phyloP scores from a whole-genome alignment of 1,284 basidiomycete genomes.

The Erythrobasidium hasegawianum region DNA sequence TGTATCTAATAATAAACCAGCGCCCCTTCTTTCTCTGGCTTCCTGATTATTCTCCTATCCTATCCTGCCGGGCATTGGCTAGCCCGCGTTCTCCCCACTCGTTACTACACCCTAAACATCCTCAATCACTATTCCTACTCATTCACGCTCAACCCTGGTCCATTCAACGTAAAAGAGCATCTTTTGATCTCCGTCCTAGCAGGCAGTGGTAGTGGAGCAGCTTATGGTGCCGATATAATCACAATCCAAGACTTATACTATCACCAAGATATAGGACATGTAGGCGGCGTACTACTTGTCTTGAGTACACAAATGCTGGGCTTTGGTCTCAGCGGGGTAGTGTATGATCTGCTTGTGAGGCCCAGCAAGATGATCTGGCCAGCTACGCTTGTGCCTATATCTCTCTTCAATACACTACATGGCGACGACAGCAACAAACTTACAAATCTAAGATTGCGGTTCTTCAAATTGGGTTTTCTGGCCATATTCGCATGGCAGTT shows the following conservation, averaged over 20 bases:
- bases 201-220: conserved; percentile 40
- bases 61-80: conserved; percentile 33
- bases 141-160: conserved; percentile 52
- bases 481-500: conserved; percentile 46
- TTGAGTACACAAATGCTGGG: conserved; percentile 57
- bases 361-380: conserved; percentile 48
- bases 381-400: conserved; percentile 47
- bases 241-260: conserved; percentile 47
- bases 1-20: conserved; percentile 44
- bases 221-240: conserved; percentile 48
- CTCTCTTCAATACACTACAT: conserved; percentile 49
- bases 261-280: conserved; percentile 44
- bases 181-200: conserved; percentile 44
- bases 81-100: conserved; percentile 23
- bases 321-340: conserved; percentile 54
- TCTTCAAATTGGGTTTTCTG: conserved; percentile 42
- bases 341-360: conserved; percentile 46
- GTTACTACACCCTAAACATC: neutral
- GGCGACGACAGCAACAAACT: conserved; percentile 39
- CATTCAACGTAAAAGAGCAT: conserved; percentile 54
- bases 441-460: conserved; percentile 39
- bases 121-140: conserved; percentile 10
- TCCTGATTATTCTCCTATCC: conserved; percentile 56
- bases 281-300: conserved; percentile 52
- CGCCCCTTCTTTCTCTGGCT: conserved; percentile 54